Evolutionary conservation across 257 asterid genomes (phyloP).

Genomic region (Solanum corneliomulleri): DNA sequence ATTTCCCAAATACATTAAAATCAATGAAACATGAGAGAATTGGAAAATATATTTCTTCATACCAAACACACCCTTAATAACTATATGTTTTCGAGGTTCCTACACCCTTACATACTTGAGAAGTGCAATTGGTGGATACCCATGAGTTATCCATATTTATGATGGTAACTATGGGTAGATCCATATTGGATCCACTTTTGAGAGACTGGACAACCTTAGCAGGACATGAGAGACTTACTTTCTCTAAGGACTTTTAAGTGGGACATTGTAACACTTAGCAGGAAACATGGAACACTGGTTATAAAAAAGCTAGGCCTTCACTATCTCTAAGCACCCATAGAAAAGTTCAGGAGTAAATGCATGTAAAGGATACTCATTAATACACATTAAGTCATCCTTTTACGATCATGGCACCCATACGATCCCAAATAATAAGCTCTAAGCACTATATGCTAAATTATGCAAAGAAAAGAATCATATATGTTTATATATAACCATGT

Average conservation of each 20-base stretch:
- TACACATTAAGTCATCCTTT: neutral
- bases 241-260: neutral
- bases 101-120: neutral
- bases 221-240: neutral
- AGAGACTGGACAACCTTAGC: neutral
- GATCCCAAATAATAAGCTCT: neutral
- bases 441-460: neutral
- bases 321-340: too few relatives aligned
- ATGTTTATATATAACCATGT: neutral
- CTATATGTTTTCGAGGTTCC: neutral
- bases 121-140: neutral
- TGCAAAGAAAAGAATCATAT: neutral
- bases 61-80: neutral
- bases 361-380: neutral
- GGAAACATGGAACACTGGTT: neutral
- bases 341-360: neutral
- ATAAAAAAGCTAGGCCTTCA: neutral
- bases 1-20: too few relatives aligned
- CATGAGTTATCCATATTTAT: neutral
- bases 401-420: neutral
- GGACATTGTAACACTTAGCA: neutral
- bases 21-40: too few relatives aligned
- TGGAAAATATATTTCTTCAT: neutral
- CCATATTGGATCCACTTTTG: neutral
- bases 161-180: neutral